Evolutionary conservation across 2,329 filamentous ascomycete genomes (phyloP).

Genomic region (Penicillium corylophilum): DNA sequence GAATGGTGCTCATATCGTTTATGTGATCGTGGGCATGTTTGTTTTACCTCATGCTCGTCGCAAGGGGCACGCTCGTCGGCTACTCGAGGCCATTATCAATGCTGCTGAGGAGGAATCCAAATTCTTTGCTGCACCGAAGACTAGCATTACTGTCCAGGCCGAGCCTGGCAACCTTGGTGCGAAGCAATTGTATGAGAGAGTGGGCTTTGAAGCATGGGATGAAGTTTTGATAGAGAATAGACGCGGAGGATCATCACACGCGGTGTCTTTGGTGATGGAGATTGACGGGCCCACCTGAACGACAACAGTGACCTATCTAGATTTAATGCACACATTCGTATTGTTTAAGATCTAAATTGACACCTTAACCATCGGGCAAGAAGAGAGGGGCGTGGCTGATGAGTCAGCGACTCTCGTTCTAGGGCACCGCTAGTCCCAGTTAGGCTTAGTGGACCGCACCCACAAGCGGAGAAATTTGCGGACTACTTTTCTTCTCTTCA

Average conservation of each 20-base stretch:
- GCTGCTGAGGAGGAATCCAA: conserved; percentile 11
- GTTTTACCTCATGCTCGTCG: conserved; percentile 21
- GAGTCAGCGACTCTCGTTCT: conserved; percentile 15
- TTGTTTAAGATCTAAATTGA: not conserved
- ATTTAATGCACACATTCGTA: not conserved
- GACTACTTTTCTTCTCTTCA: conserved; percentile 27
- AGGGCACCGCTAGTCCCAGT: conserved; percentile 31
- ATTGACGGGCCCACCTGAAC: not conserved
- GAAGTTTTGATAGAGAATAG: conserved; percentile 6
- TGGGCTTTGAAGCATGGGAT: conserved; percentile 20
- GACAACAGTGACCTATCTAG: not conserved
- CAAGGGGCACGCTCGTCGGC: conserved; percentile 20
- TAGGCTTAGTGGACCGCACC: conserved; percentile 31
- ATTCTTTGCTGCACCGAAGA: conserved; percentile 4
- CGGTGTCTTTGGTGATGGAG: conserved; percentile 7
- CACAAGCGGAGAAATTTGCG: conserved; percentile 42
- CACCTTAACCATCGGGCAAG: not conserved
- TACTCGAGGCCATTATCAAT: conserved; percentile 17
- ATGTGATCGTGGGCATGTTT: conserved; percentile 29
- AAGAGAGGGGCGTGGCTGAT: not conserved
- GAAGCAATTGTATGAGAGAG: conserved; percentile 21
- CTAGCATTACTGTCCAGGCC: conserved; percentile 20
- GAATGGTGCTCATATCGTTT: conserved; percentile 15
- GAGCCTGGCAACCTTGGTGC: conserved; percentile 15
- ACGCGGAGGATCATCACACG: not conserved